Percentiles rank a stretch among this genome's conserved stretches.
Conservation (phyloP, 106 monocot species). For the Gastrodia elata region DNA sequence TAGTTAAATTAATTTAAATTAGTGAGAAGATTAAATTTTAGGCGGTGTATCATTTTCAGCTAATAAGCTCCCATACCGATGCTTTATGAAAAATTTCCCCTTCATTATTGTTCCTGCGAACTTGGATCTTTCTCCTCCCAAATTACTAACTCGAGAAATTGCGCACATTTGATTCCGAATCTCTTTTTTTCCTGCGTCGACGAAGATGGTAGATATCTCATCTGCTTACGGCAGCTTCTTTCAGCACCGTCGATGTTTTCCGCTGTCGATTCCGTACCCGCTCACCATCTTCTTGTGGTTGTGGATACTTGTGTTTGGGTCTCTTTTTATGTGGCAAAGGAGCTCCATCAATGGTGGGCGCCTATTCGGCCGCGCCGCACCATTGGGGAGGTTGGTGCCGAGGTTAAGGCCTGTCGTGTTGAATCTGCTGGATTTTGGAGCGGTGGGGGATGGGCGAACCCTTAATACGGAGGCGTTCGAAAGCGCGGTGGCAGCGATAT, state of each 20-base stretch:
- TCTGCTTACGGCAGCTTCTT: slow-evolving; percentile 10
- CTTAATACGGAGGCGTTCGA: slow-evolving; percentile 51
- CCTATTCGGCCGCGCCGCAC: slow-evolving; percentile 2
- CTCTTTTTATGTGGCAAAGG: slow-evolving; percentile 40
- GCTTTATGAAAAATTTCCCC: not conserved
- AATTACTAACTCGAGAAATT: not conserved
- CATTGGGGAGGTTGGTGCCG: slow-evolving; percentile 4
- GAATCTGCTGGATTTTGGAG: slow-evolving; percentile 36
- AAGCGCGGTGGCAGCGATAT: slow-evolving; percentile 41
- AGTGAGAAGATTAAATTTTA: too few relatives aligned
- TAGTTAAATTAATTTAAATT: too few relatives aligned
- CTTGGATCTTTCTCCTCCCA: not conserved
- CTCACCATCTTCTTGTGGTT: slow-evolving; percentile 17
- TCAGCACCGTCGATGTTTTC: slow-evolving; percentile 21
- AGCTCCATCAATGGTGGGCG: slow-evolving; percentile 16
- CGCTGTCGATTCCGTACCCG: slow-evolving; percentile 4
- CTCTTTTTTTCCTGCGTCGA: not conserved
- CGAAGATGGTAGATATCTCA: slow-evolving; percentile 17
- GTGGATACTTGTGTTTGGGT: slow-evolving; percentile 37
- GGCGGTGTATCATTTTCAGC: too few relatives aligned
- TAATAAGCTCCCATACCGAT: too few relatives aligned
- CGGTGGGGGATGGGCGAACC: slow-evolving; percentile 31
- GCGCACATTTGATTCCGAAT: not conserved
- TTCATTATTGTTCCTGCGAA: not conserved
- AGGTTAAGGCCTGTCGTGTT: slow-evolving; percentile 24